Evolutionary conservation across 768 basidiomycete genomes (phyloP).

Genomic region (Macrolepiota fuliginosa): DNA sequence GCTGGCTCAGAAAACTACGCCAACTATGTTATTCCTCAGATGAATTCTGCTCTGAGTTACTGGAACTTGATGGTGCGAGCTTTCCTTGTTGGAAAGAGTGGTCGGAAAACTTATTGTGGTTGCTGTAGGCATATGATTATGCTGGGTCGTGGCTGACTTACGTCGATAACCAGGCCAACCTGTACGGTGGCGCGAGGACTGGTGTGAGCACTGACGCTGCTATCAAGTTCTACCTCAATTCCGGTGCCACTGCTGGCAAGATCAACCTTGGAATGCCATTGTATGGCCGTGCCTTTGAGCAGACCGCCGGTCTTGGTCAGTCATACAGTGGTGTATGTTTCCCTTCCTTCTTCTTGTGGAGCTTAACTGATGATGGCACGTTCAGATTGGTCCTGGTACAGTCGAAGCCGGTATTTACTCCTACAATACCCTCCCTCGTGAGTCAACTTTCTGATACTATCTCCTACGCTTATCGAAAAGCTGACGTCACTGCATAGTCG

Average conservation of each 20-base stretch:
- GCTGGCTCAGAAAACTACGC: conserved; percentile 61
- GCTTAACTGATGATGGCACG: not conserved
- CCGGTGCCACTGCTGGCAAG: conserved; percentile 65
- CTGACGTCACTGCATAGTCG: conserved; percentile 27
- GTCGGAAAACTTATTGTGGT: not conserved
- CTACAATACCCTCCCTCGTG: conserved; percentile 65
- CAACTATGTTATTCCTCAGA: conserved; percentile 55
- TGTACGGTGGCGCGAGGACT: conserved; percentile 64
- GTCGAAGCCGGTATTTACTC: conserved; percentile 72
- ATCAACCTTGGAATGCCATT: conserved; percentile 76
- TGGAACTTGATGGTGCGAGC: conserved; percentile 77
- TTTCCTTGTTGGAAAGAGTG: not conserved
- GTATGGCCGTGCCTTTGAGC: conserved; percentile 77
- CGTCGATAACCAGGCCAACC: conserved; percentile 55
- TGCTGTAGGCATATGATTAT: conserved; percentile 65
- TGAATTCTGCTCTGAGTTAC: conserved; percentile 65
- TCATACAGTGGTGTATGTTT: conserved; percentile 61
- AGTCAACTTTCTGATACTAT: conserved; percentile 28
- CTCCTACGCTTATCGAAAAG: not conserved
- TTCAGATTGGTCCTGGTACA: conserved; percentile 68
- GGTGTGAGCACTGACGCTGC: conserved; percentile 68
- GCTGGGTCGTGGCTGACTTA: conserved; percentile 75
- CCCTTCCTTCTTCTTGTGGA: not conserved
- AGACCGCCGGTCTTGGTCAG: conserved; percentile 63
- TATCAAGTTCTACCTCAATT: conserved; percentile 53